Base-by-base conservation (phyloP, 257 asterid genomes). In the Nicotiana paniculata region DNA sequence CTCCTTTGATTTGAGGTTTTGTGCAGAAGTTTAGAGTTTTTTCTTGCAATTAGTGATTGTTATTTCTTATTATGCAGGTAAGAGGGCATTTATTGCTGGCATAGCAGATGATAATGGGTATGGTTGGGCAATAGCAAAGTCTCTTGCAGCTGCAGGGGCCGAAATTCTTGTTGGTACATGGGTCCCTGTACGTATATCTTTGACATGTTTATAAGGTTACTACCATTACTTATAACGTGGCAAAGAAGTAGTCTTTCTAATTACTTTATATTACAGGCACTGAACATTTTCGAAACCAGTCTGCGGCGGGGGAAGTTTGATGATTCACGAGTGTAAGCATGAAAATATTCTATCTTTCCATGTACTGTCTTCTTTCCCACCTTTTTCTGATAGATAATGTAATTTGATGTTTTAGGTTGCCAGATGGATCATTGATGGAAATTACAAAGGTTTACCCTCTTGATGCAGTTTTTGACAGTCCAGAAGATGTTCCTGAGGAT, bases 371-470 rank as follows among this genome's bases (percentile, higher is more conserved):
- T 74, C 2, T 0, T 54, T 16, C 59, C 55, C 61, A 11, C 62
- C 0, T 48, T 48, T 66, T 15, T 74, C 63, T n/a, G 79, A 74
- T 32, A 13, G 63, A 51, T 74, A 15, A 51, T 15, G 46, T 74
- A 48, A 57, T 84, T 75, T 35, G 32, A 48, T 67, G 46, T 81
- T 85, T 85, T 82, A 96, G 99, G 88, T 84, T 94, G 88, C 99
- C 98, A 12, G 98, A 96, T 88, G 99, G 99, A 85, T 93, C 98
- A 21, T 84, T 94, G 89, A 94, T 96, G 99, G 95, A 96, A 90
- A 94, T 96, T 46, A 85, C 91, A 6, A 93, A 94, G 87, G 93
- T 96, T 48, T 96, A 96, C 88, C 98, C 99, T 30, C 48, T 96
- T 86, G 99, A 96, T 91, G 99, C 98, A 64, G 92, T 96, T 76